phyloP scores from a whole-genome alignment of 2,329 filamentous ascomycete genomes.

The Cryphonectria nitschkei region DNA sequence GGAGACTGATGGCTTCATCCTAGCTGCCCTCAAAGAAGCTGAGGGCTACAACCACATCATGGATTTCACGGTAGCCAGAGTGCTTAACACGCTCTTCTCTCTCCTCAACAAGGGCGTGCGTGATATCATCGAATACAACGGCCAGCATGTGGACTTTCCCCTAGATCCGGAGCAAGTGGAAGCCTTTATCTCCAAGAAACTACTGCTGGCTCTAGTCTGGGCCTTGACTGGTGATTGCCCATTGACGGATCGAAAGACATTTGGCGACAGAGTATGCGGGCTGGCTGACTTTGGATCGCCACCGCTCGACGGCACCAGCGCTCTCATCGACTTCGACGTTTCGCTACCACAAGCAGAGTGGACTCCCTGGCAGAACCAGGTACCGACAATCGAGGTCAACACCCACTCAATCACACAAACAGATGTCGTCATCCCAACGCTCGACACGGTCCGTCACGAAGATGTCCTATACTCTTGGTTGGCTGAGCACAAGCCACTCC shows the following conservation, averaged over 20 bases:
- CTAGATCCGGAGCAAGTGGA: conserved; percentile 90
- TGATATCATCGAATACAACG: conserved; percentile 93
- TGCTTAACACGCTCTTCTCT: conserved; percentile 91
- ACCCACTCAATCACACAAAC: conserved; percentile 98
- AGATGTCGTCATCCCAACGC: conserved; percentile 95
- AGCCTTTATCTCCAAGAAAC: conserved; percentile 88
- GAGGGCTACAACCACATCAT: conserved; percentile 90
- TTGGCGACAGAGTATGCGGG: conserved; percentile 82
- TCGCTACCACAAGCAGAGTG: conserved; percentile 85
- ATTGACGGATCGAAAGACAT: conserved; percentile 81
- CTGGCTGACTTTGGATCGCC: conserved; percentile 87
- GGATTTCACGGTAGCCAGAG: conserved; percentile 92
- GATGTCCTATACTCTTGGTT: conserved; percentile 99
- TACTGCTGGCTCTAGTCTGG: conserved; percentile 92
- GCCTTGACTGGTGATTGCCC: conserved; percentile 95
- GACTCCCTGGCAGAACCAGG: conserved; percentile 91
- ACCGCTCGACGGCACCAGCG: conserved; percentile 74
- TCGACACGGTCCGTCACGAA: conserved; percentile 96
- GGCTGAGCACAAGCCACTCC: conserved; percentile 94
- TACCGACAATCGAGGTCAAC: conserved; percentile 93
- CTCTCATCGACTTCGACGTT: conserved; percentile 95
- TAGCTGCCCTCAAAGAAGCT: conserved; percentile 76
- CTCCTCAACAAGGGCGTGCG: conserved; percentile 92
- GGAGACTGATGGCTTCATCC: conserved; percentile 78
- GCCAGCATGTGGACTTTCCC: conserved; percentile 91